Evolutionary conservation across 2,329 filamentous ascomycete genomes (phyloP), one percentile per base, ranked within the genome.

Genomic region (Alternaria sp.): DNA sequence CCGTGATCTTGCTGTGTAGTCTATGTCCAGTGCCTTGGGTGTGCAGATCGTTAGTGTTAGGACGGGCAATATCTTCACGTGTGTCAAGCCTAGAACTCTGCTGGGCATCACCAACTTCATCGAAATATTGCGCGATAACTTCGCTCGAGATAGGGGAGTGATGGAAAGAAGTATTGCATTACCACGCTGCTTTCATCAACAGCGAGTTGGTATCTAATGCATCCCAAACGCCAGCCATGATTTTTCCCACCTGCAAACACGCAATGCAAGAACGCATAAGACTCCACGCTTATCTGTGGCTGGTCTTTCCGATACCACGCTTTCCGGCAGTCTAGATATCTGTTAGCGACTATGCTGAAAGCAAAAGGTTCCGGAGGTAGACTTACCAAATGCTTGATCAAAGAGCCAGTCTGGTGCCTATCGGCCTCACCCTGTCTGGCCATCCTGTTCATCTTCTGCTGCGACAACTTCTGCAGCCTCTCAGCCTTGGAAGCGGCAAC

Each of bases 391-490:
- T 98, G 96, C 85, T 97, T 99, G 67, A 90, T 88, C 81, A 97
- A 83, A 57, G 92, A 87, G 40, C 92, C 91, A 59, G 90, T 90
- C 66, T 89, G 89, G 83, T 98, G 95, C 79, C 96, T 89, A 86
- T 99, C 96, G 66, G 91, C 94, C 85, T 99, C 96, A 86, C 96
- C 96, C 86, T 96, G 93, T 81, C 94, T 90, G 47, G 96, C 96
- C 91, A 96, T 96, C 69, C 95, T 89, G 86, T 99, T 99, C 93
- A 96, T 97, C 88, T 93, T 95, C 87, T 95, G 93, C 90, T 99
- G 96, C 75, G 90, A 87, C 79, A 99, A 83, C 87, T 97, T 98
- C 78, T 89, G 87, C 79, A 96, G 85, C 75, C 91, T 90, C 81
- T 97, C 94, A 40, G 93, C 93, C 87, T 95, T 96, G 64, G 85